Evolutionary conservation across 148 eudicot genomes (phyloP).

Genomic region (Simmondsia chinensis): DNA sequence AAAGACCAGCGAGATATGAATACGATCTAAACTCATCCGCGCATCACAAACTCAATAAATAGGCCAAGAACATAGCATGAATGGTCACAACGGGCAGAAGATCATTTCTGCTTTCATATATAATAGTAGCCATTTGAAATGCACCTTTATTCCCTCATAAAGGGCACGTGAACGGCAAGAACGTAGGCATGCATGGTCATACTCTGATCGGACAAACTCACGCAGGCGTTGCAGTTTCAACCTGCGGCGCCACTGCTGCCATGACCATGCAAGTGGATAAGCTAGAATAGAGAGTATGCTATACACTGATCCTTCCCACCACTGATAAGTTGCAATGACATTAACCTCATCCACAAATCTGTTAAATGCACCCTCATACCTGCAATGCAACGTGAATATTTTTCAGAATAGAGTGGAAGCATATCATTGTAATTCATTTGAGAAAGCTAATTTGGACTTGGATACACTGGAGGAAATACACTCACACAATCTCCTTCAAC

Average conservation of each 20-base stretch:
- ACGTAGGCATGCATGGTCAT: slow-evolving; percentile 96
- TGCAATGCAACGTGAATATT: no score
- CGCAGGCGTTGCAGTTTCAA: slow-evolving; percentile 82
- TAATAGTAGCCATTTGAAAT: slow-evolving; percentile 2
- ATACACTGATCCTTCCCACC: slow-evolving; percentile 96
- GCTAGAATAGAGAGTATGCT: slow-evolving; percentile 74
- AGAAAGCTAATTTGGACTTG: neutral
- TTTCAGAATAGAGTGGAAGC: no score
- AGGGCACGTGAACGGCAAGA: slow-evolving; percentile 99
- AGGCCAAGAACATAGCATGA: no score
- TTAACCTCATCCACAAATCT: slow-evolving; percentile 91
- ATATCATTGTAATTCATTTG: no score
- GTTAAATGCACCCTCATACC: slow-evolving; percentile 91
- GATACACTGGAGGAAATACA: slow-evolving; percentile 3
- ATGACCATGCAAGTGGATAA: slow-evolving; percentile 94
- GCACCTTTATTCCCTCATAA: slow-evolving; percentile 95
- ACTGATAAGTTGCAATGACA: slow-evolving; percentile 73
- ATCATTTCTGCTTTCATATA: neutral
- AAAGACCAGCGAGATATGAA: no score
- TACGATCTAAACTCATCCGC: no score
- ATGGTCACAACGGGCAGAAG: neutral
- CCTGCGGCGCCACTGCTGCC: slow-evolving; percentile 91
- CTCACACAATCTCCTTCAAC: slow-evolving; percentile 83
- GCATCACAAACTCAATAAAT: no score
- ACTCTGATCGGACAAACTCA: slow-evolving; percentile 96